phyloP scores from a whole-genome alignment of 371 early-diverging fungal species.

The Phascolomyces articulosus region DNA sequence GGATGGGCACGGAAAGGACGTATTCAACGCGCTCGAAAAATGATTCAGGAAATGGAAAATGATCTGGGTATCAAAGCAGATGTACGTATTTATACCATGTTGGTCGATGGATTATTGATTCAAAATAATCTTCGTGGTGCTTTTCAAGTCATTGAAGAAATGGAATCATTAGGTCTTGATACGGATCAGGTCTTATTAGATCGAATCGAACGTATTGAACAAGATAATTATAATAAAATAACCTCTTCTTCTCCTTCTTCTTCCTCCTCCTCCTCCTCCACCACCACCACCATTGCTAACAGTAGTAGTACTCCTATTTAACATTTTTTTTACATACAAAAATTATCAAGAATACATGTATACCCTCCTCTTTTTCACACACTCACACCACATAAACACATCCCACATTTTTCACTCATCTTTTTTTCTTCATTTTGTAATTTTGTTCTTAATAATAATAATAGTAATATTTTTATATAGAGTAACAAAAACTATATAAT shows the following conservation, averaged over 20 bases:
- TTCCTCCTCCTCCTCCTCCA: too few relatives aligned
- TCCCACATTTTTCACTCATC: too few relatives aligned
- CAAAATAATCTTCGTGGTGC: conserved; percentile 20
- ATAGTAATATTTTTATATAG: too few relatives aligned
- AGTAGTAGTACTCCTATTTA: too few relatives aligned
- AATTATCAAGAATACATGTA: too few relatives aligned
- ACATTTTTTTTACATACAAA: too few relatives aligned
- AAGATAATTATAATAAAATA: neutral
- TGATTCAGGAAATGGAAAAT: conserved; percentile 30
- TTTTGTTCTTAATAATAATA: too few relatives aligned
- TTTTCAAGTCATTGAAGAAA: conserved; percentile 20
- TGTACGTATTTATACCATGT: conserved; percentile 27
- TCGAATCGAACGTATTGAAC: conserved; percentile 2
- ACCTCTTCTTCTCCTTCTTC: neutral
- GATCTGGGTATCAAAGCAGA: conserved; percentile 24
- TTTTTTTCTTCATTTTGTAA: too few relatives aligned
- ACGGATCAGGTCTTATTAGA: neutral
- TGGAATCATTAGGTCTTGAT: neutral
- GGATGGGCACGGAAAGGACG: conserved; percentile 27
- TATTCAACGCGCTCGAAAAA: conserved; percentile 27
- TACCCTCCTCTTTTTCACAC: too few relatives aligned
- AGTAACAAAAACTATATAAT: too few relatives aligned
- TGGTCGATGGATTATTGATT: conserved; percentile 29
- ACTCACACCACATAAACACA: too few relatives aligned
- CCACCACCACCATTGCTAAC: neutral